A percentile compares a stretch with the other conserved stretches of the same genome.
phyloP scores from a whole-genome alignment of 305 asterid species.

The Plantago lanceolata region DNA sequence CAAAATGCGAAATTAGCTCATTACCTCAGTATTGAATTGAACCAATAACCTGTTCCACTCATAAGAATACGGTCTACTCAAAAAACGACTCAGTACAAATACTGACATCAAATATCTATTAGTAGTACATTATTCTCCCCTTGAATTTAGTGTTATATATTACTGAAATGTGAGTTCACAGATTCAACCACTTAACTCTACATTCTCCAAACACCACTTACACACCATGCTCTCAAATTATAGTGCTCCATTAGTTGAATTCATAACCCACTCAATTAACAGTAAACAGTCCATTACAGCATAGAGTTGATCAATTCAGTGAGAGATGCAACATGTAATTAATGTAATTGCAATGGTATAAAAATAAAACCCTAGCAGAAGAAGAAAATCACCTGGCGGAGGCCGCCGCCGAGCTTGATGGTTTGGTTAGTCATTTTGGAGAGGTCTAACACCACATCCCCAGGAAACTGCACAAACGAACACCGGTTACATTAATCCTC shows the following conservation, averaged over 20 bases:
- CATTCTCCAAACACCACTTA: not conserved
- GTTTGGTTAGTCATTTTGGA: slow-evolving; percentile 64
- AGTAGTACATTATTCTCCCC: not conserved
- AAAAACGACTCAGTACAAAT: not conserved
- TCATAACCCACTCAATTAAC: too few species aligned
- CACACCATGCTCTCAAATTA: not conserved
- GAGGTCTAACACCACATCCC: slow-evolving; percentile 86
- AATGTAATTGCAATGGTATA: not conserved
- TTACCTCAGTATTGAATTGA: too few species aligned
- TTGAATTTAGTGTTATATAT: too few species aligned
- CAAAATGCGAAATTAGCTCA: slow-evolving; percentile 3
- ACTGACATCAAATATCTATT: not conserved
- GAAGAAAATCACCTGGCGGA: slow-evolving; percentile 70
- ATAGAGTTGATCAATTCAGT: too few species aligned
- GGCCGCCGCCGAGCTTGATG: slow-evolving; percentile 86
- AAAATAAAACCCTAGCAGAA: slow-evolving; percentile 24
- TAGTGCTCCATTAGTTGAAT: too few species aligned
- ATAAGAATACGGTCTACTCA: too few species aligned
- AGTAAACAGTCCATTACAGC: too few species aligned
- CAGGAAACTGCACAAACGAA: slow-evolving; percentile 55
- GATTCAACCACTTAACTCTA: not conserved
- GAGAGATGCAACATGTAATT: too few species aligned
- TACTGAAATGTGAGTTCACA: too few species aligned
- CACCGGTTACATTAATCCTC: not conserved
- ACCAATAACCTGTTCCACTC: too few species aligned